Conservation (phyloP, 805 yeast species). For the Komagataella populi region DNA sequence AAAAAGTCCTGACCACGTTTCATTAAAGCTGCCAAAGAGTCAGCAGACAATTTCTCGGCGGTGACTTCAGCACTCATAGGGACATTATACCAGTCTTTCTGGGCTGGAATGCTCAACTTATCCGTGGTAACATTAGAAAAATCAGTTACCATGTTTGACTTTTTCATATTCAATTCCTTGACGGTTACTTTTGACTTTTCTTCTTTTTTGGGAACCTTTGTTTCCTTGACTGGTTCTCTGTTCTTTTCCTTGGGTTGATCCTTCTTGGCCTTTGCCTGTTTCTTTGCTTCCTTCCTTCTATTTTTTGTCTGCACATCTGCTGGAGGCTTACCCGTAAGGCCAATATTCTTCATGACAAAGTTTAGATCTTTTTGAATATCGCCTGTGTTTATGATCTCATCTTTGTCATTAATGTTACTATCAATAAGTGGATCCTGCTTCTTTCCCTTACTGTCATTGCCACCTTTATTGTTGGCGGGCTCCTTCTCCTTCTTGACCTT, state of each 20-base stretch:
- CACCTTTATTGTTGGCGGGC: slow-evolving; percentile 5
- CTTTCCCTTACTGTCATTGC: slow-evolving; percentile 5
- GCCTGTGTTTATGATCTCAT: background rate
- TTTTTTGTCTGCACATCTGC: background rate
- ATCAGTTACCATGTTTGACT: slow-evolving; percentile 12
- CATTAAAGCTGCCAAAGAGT: slow-evolving; percentile 45
- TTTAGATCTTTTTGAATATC: slow-evolving; percentile 28
- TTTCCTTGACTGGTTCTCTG: slow-evolving; percentile 1
- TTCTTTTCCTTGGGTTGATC: slow-evolving; percentile 11
- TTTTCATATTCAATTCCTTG: slow-evolving; percentile 3
- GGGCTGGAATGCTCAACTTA: slow-evolving; percentile 44
- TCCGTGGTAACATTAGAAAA: slow-evolving; percentile 40
- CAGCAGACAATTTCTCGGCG: slow-evolving; percentile 28
- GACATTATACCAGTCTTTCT: slow-evolving; percentile 62
- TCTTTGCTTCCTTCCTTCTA: slow-evolving; percentile 16
- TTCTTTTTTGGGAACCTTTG: slow-evolving; percentile 13
- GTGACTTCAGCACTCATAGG: slow-evolving; percentile 24
- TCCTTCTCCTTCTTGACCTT: slow-evolving; percentile 9
- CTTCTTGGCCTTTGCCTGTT: slow-evolving; percentile 19
- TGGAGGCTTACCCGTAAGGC: slow-evolving; percentile 29
- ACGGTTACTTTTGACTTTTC: slow-evolving; percentile 13
- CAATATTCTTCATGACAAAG: slow-evolving; percentile 53
- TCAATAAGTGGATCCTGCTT: slow-evolving; percentile 11
- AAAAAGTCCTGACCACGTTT: slow-evolving; percentile 55
- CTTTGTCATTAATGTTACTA: slow-evolving; percentile 8